phyloP scores from a whole-genome alignment of 176 grass and related monocot species.

The Ananas comosus region DNA sequence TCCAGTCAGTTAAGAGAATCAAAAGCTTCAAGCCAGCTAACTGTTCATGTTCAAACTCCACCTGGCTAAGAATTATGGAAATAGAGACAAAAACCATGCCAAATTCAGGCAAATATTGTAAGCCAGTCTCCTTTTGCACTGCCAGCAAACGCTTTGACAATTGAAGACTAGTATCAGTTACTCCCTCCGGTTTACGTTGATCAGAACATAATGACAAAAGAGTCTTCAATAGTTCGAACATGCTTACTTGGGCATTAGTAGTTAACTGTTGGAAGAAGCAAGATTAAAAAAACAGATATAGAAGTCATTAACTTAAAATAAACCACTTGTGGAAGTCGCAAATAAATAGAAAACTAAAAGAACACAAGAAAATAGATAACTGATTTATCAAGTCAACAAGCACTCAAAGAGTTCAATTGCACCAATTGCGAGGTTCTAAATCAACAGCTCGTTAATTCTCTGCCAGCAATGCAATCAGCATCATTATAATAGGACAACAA shows the following conservation, averaged over 20 bases:
- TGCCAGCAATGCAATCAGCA: too few relatives aligned
- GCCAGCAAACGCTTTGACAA: constrained; percentile 57
- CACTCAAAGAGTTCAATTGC: too few relatives aligned
- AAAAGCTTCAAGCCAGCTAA: constrained; percentile 67
- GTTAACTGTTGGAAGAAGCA: constrained; percentile 40
- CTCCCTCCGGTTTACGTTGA: constrained; percentile 43
- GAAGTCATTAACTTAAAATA: neutral
- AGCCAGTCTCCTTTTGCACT: constrained; percentile 54
- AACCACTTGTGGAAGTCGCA: too few relatives aligned
- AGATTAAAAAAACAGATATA: constrained; percentile 1
- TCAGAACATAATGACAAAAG: constrained; percentile 50
- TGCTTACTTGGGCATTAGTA: constrained; percentile 36
- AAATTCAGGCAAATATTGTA: constrained; percentile 47
- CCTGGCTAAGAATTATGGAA: constrained; percentile 45
- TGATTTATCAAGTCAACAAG: too few relatives aligned
- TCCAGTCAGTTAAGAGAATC: constrained; percentile 66
- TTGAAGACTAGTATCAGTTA: constrained; percentile 40
- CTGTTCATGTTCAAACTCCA: constrained; percentile 92
- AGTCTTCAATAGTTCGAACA: constrained; percentile 44
- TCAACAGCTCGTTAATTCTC: too few relatives aligned
- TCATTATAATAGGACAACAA: too few relatives aligned
- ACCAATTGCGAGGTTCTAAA: too few relatives aligned
- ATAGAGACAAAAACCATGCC: constrained; percentile 48
- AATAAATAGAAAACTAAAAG: too few relatives aligned
- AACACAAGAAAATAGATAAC: too few relatives aligned